Base-by-base conservation (phyloP, 2,329 filamentous ascomycete species). In the Passalora sequoiae region DNA sequence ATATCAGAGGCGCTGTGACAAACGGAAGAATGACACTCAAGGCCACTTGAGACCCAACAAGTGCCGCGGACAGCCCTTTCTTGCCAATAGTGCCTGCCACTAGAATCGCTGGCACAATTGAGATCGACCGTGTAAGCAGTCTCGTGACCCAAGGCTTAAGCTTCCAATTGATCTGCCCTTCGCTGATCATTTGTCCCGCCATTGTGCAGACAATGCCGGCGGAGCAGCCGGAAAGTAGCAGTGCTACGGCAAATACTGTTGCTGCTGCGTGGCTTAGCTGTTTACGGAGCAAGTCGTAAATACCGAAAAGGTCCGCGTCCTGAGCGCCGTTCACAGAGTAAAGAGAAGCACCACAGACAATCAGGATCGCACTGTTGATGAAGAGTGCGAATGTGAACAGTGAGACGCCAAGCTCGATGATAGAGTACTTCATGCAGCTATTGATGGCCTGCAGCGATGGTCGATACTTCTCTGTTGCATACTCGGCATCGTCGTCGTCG, bases 191-290 rank as follows among this genome's bases (percentile, higher is more conserved):
- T 63, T 94, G 88, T 0, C 88, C 88, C 0, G 88, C 78, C 54
- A 94, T 92, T 1, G 89, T 94, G 68, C 88, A 94, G 2, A 94
- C 83, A 25, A 94, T 86, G 4, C 88, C 88, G 0, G 88, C 88
- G 0, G 82, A 86, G 9, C 87, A 76, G 6, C 88, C 88, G 0
- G 84, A 89, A 1, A 94, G 76, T 0, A 94, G 75, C 1, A 94
- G 70, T 0, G 88, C 86, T 2, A 94, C 71, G 0, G 86, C 86
- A 51, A 94, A 94, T n/a, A 94, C 72, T 2, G 84, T 86, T 1
- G 86, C 89, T 0, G 87, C 89, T 0, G 77, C 84, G 0, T 82
- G 80, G 0, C 84, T 80, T 39, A 95, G 79, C 42, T 78, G 83
- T 0, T 65, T 58, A 0, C 80, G 76, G 0, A 95, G 77, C 3